Base-by-base conservation (phyloP, 2,329 filamentous ascomycete species). In the Ascochyta viciae-villosae region DNA sequence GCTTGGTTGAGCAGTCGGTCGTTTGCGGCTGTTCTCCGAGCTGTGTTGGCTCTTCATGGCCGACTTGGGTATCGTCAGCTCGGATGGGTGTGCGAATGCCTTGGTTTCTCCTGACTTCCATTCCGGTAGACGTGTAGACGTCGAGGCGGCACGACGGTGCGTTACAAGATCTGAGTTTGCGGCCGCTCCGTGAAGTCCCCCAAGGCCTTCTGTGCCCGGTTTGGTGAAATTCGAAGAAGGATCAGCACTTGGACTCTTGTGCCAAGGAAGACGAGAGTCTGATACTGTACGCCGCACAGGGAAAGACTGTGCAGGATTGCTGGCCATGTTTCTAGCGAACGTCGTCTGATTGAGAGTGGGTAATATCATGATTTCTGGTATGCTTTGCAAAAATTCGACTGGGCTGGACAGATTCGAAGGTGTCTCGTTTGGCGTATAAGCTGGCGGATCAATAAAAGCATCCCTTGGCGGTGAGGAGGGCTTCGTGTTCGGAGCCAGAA, bases 281-380 rank as follows among this genome's bases (percentile, higher is more conserved):
- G 52, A 55, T 19, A 46, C 46, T 31, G 46, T 41, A 41, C 52
- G 41, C 16, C 52, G 34, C 16, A 55, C 29, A 41, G 46, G 34
- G 12, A 41, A 26, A 13, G 15, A 22, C 0, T 40, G 22, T 7
- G n/a, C 34, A 27, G n/a, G 1, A 24, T 12, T 31, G 13, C 16
- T 34, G 7, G 34, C 10, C 8, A 7, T 27, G 6, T 10, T 7
- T 3, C n/a, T n/a, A 2, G 6, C 26, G 3, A 37, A 9, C 4
- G 41, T 27, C 6, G 35, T 7, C 16, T 49, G 26, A 10, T 50
- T 23, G 15, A 45, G 13, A 12, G 41, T 37, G 6, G 52, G 46
- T 22, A 46, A 55, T 16, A 50, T 26, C 29, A 55, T 24, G 16
- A 50, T 50, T 13, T 50, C 41, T 24, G 52, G 46, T 15, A 46